Evolutionary conservation across 2,329 filamentous ascomycete species (phyloP), one percentile per base, ranked within the genome.

Genomic region (Orbilia javanica): DNA sequence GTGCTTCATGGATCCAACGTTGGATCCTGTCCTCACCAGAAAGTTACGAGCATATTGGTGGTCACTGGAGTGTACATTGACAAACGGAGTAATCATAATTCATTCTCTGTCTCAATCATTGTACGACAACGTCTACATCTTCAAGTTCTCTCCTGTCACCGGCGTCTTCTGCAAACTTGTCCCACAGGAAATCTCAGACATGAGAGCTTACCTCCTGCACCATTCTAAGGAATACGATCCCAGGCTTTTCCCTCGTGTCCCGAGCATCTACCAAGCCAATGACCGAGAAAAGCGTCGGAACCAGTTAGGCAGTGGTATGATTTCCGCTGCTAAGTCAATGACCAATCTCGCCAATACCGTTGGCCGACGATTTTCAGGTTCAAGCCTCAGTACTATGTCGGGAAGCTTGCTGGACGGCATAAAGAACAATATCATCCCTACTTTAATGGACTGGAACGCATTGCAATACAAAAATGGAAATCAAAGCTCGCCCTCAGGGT

Each of bases 81-180:
- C 67, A 7, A 78, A 72, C 29, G 74, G 74, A 50, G 67, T 72
- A 22, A 72, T 78, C 27, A 68, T 72, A 62, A 72, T 78, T 15
- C 74, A 78, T 53, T 78, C 74, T 46, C 67, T 78, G 15, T 31
- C 68, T 48, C 68, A 18, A n/a, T 71, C 74, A 36, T 63, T 63
- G 27, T 78, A 78, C 74, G 39, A 63, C 11, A 44, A 72, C 29
- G 44, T 72, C 18, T 78, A 46, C 53, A 68, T 78, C 6, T 68
- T 78, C 34, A 72, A 72, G 22, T 78, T 78, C 31, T 72, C 74
- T 7, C 74, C 74, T 4, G 63, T 78, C 18, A 78, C 74, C 6
- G 74, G 74, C 13, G 67, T 78, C 4, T 78, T 78, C 74, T 63
- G 52, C 46, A 64, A 68, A 18, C 25, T 78, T 7, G 67, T 78